These are phyloP conservation scores for Gyrodon lividus DNA, from an alignment of 768 basidiomycete species.

Conservation along the genomic window DNA sequence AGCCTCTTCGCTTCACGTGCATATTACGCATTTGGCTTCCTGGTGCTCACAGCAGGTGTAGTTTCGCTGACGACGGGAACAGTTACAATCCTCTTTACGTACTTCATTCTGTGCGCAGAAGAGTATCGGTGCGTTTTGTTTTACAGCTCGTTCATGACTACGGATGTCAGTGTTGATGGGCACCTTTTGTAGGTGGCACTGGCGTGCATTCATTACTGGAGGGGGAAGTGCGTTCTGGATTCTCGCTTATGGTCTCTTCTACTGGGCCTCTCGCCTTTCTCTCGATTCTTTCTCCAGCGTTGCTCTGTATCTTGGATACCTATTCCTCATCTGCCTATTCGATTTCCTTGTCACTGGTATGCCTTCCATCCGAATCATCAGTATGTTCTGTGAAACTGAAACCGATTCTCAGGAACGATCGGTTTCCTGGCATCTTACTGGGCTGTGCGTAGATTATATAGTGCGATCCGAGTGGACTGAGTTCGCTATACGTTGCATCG, in stretches of 20 bases:
- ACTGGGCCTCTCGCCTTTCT: conserved; percentile 84
- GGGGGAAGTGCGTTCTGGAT: conserved; percentile 94
- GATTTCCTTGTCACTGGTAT: conserved; percentile 87
- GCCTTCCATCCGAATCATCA: neutral
- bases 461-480: conserved; percentile 75
- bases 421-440: conserved; percentile 91
- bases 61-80: conserved; percentile 88
- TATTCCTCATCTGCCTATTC: conserved; percentile 77
- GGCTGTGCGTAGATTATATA: conserved; percentile 84
- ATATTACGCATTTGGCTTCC: conserved; percentile 96
- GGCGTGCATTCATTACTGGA: conserved; percentile 90
- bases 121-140: conserved; percentile 73
- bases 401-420: conserved; percentile 65
- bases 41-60: conserved; percentile 82
- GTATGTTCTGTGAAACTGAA: neutral
- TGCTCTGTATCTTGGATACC: conserved; percentile 86
- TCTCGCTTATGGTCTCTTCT: conserved; percentile 83
- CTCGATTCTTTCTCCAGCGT: conserved; percentile 80
- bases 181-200: conserved; percentile 76
- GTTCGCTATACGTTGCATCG: conserved; percentile 2
- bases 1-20: conserved; percentile 89
- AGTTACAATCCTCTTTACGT: conserved; percentile 83
- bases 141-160: neutral
- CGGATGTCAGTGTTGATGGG: conserved; percentile 2
- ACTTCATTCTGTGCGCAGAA: conserved; percentile 91